Base-by-base conservation (phyloP, 371 early-diverging fungal species). In the Zopfochytrium polystomum region DNA sequence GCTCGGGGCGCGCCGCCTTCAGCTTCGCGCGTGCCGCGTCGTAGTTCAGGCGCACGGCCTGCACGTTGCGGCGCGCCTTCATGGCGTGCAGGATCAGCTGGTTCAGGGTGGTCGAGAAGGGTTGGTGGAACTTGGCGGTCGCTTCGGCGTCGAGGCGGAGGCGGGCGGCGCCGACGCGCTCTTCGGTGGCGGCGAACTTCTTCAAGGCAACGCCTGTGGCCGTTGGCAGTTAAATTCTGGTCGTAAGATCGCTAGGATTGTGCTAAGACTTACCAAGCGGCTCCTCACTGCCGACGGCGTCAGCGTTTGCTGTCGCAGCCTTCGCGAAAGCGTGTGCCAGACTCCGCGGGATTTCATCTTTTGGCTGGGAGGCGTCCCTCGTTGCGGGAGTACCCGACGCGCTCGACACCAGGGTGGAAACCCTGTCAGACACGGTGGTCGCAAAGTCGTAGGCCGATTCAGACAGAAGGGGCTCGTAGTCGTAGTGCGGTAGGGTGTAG, bases 1-100 rank as follows among this genome's bases (percentile, higher is more conserved):
- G 73, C 42, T 85, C 86, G 2, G 90, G 84, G 29, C 72, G 72
- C 1, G 88, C 85, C 15, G 79, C 67, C 76, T 87, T 86, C 62
- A 91, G 82, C 34, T 80, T 74, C 6, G 87, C 79, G 71, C 92
- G 91, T 68, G 86, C 83, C 18, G 90, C 86, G 71, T 96, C 95
- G 67, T 95, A 80, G 7, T 81, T 71, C 58, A 96, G 72, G 49
- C 96, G 80, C 6, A 87, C 85, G 20, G 84, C 72, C 45, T 81
- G 79, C 30, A 95, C 96, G 33, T 88, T 79, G 50, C 85, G 84
- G 58, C 96, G 85, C 5, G 93, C 90, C 68, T 87, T 89, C 76
- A 88, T 81, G 1, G 92, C 90, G 61, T 85, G 72, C 27, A 84
- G 90, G 52, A 95, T 86, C 32, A 81, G 73, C 0, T 85, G 84